phyloP scores from a whole-genome alignment of 148 eudicot species.

The Drosera capensis region DNA sequence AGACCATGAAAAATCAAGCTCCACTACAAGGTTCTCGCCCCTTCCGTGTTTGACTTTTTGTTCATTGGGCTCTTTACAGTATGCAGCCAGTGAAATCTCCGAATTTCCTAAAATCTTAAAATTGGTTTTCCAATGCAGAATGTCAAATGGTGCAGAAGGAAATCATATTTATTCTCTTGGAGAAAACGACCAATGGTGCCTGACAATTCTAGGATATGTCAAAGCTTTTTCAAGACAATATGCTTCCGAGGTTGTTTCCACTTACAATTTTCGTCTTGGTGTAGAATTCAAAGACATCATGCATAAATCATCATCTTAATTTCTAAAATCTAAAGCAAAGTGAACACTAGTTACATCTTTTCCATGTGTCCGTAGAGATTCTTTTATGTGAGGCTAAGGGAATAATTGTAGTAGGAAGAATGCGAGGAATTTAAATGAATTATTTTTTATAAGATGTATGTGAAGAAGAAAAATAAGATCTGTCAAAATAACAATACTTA shows the following conservation, averaged over 20 bases:
- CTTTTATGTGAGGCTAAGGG: too few species aligned
- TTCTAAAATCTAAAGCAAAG: neutral
- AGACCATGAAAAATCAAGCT: constrained; percentile 46
- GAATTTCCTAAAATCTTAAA: neutral
- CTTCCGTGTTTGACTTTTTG: neutral
- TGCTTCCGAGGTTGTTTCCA: constrained; percentile 87
- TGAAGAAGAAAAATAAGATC: too few species aligned
- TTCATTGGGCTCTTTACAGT: neutral
- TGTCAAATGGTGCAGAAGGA: constrained; percentile 30
- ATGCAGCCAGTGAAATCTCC: neutral
- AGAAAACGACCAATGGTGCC: constrained; percentile 89
- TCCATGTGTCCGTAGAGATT: too few species aligned
- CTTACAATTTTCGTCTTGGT: neutral
- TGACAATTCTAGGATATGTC: constrained; percentile 74
- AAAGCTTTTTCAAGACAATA: constrained; percentile 88
- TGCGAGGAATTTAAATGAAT: too few species aligned
- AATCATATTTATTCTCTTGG: constrained; percentile 34
- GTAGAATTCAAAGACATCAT: neutral
- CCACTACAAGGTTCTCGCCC: constrained; percentile 33
- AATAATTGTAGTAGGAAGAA: too few species aligned
- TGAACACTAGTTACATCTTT: too few species aligned
- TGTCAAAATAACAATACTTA: too few species aligned
- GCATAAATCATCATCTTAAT: neutral
- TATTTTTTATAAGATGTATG: too few species aligned
- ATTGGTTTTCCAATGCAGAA: constrained; percentile 17